These are phyloP conservation scores for Trypanosomatidae sp. DNA, from an alignment of 208 protist genomes.

Conservation along the genomic window DNA sequence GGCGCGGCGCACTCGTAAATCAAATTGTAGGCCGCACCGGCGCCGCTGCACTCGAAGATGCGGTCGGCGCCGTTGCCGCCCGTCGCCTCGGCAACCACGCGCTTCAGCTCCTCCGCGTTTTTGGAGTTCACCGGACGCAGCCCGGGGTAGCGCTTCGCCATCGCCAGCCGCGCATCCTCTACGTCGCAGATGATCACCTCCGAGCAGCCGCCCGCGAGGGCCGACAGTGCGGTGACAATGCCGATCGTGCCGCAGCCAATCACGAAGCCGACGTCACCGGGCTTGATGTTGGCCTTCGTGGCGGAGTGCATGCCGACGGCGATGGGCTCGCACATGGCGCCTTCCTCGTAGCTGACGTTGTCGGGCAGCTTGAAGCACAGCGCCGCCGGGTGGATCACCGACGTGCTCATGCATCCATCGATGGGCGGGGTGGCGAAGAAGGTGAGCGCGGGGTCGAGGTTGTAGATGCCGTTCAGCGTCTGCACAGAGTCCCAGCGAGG, in stretches of 20 bases:
- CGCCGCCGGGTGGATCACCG: slow-evolving; percentile 58
- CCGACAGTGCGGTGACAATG: slow-evolving; percentile 42
- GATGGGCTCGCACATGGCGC: slow-evolving; percentile 69
- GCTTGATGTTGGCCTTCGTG: slow-evolving; percentile 46
- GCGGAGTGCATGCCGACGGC: slow-evolving; percentile 59
- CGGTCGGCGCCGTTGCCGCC: slow-evolving; percentile 33
- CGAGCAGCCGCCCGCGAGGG: slow-evolving; percentile 47
- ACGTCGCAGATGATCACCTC: slow-evolving; percentile 46
- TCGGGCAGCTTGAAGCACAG: slow-evolving; percentile 66
- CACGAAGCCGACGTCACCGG: slow-evolving; percentile 33
- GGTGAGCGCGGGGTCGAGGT: slow-evolving; percentile 67
- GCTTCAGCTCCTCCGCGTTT: slow-evolving; percentile 25
- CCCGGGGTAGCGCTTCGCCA: slow-evolving; percentile 31
- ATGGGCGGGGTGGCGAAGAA: slow-evolving; percentile 83
- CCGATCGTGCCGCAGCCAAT: slow-evolving; percentile 51
- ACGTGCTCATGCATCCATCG: slow-evolving; percentile 44
- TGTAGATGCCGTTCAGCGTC: slow-evolving; percentile 72
- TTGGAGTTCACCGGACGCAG: slow-evolving; percentile 37
- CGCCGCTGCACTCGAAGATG: slow-evolving; percentile 52
- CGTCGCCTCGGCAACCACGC: slow-evolving; percentile 32
- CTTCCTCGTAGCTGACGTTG: slow-evolving; percentile 66
- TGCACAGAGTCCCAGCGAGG: slow-evolving; percentile 50
- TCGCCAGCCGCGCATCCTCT: slow-evolving; percentile 27
- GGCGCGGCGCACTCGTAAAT: slow-evolving; percentile 41
- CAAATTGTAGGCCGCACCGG: slow-evolving; percentile 27